Conservation (phyloP, 371 early-diverging fungal species). For the Smittium mucronatum region DNA sequence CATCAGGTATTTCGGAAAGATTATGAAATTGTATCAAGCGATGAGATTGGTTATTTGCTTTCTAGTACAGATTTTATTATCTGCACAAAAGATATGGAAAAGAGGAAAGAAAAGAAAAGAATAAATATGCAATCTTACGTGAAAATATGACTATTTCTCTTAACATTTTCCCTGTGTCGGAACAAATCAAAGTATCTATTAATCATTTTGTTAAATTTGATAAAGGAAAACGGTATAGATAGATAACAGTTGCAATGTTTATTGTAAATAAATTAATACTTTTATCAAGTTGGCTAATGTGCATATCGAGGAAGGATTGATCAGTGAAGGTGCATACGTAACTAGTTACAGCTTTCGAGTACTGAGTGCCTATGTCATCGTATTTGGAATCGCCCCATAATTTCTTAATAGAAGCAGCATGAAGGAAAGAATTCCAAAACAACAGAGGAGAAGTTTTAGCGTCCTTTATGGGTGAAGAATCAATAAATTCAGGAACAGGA, state of each 20-base stretch:
- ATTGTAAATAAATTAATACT: no score
- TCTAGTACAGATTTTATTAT: no score
- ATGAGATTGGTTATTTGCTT: no score
- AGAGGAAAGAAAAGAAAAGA: no score
- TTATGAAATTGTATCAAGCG: no score
- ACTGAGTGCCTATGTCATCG: not conserved
- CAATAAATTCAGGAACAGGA: not conserved
- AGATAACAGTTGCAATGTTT: not conserved
- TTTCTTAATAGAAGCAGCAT: not conserved
- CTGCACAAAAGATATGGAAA: no score
- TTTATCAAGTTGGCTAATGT: not conserved
- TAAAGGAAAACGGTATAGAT: not conserved
- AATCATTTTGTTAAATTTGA: not conserved
- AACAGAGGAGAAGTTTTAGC: not conserved
- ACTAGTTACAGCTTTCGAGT: conserved; percentile 5
- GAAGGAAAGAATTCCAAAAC: conserved; percentile 3
- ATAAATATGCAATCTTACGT: not conserved
- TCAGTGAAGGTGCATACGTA: not conserved
- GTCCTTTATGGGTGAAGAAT: not conserved
- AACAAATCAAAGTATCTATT: not conserved
- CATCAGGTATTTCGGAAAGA: no score
- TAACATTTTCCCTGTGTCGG: conserved; percentile 2
- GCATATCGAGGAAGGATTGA: not conserved
- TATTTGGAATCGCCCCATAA: not conserved
- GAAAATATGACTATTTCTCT: not conserved